Evolutionary conservation across 192 early-diverging fungal species (phyloP).

Genomic region (Entomortierella beljakovae): DNA sequence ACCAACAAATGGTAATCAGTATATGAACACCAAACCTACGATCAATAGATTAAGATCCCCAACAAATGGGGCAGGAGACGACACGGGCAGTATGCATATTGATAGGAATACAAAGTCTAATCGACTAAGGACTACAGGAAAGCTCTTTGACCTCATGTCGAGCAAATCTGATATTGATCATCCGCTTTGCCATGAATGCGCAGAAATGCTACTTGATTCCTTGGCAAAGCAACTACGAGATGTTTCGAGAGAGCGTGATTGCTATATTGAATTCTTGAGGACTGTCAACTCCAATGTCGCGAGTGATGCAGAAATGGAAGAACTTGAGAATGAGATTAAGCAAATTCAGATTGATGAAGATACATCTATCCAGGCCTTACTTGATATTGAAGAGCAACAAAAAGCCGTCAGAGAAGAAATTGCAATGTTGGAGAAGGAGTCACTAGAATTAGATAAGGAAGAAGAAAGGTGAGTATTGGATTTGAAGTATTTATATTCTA

Average conservation of each 20-base stretch:
- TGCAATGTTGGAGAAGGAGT: constrained; percentile 63
- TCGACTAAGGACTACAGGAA: constrained; percentile 70
- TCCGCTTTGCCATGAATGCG: constrained; percentile 93
- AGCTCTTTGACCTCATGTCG: constrained; percentile 84
- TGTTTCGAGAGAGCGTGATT: constrained; percentile 77
- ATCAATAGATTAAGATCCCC: constrained; percentile 17
- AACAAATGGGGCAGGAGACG: constrained; percentile 16
- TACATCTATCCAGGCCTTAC: constrained; percentile 58
- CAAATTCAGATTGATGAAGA: constrained; percentile 54
- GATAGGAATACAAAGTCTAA: constrained; percentile 54
- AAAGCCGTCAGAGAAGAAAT: constrained; percentile 60
- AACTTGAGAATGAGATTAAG: constrained; percentile 65
- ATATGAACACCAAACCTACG: neutral
- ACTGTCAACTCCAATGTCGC: constrained; percentile 65
- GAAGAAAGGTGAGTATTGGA: constrained; percentile 64
- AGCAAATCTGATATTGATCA: constrained; percentile 80
- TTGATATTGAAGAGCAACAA: constrained; percentile 60
- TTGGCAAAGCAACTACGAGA: constrained; percentile 79
- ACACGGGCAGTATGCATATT: constrained; percentile 9
- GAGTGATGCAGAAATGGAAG: constrained; percentile 60
- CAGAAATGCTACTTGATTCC: constrained; percentile 77
- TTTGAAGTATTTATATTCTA: neutral
- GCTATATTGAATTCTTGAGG: constrained; percentile 78
- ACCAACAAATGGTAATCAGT: constrained; percentile 3
- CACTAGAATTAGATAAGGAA: constrained; percentile 64